phyloP scores from a whole-genome alignment of 2,329 filamentous ascomycete species.

The Xylaria multiplex region DNA sequence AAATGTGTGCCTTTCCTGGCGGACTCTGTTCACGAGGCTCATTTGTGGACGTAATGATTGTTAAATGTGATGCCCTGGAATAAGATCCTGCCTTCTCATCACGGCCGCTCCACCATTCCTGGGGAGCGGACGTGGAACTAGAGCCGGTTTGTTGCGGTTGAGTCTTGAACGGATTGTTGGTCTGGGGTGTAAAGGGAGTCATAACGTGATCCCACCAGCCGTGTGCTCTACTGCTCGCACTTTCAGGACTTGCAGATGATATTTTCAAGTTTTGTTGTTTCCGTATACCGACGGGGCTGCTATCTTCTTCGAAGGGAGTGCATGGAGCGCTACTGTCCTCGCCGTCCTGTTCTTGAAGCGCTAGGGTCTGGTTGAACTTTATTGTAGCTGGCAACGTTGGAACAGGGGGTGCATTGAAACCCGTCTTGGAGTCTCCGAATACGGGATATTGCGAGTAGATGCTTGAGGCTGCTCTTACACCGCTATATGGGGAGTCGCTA shows the following conservation, averaged over 20 bases:
- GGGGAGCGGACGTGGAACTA: constrained; percentile 31
- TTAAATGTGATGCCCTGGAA: constrained; percentile 35
- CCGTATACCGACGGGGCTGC: constrained; percentile 55
- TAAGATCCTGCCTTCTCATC: constrained; percentile 43
- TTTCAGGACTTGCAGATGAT: constrained; percentile 54
- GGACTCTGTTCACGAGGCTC: constrained; percentile 43
- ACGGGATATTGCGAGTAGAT: constrained; percentile 68
- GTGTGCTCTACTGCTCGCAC: constrained; percentile 67
- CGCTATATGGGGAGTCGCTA: constrained; percentile 55
- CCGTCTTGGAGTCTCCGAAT: constrained; percentile 43
- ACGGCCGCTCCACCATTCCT: constrained; percentile 47
- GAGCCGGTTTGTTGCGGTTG: constrained; percentile 45
- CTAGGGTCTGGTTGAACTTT: constrained; percentile 49
- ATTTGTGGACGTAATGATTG: constrained; percentile 41
- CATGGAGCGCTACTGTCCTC: constrained; percentile 62
- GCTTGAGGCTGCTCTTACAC: constrained; percentile 63
- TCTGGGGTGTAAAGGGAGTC: constrained; percentile 70
- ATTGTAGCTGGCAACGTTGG: constrained; percentile 64
- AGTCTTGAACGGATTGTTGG: constrained; percentile 57
- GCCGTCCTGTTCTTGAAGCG: constrained; percentile 58
- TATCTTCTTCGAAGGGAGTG: constrained; percentile 78
- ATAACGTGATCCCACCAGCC: constrained; percentile 84
- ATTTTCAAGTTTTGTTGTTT: constrained; percentile 54
- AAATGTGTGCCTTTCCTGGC: constrained; percentile 53
- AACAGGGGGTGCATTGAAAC: constrained; percentile 65